Conservation (phyloP, 306 rosid genomes). For the Cicer pinnatifidum region DNA sequence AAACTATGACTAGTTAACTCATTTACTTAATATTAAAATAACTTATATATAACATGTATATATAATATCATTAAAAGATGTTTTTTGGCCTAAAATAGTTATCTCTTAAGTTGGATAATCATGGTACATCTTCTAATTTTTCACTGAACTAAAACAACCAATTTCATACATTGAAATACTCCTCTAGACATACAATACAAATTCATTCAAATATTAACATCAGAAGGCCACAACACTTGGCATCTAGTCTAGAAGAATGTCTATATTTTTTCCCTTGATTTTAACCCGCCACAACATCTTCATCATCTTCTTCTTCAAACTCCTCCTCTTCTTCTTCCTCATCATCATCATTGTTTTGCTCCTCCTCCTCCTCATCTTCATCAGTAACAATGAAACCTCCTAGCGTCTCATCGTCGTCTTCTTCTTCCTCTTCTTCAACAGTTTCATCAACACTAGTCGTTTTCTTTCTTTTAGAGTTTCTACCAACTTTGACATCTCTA, state of each 20-base stretch:
- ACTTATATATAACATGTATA: too few relatives aligned
- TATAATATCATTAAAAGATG: too few relatives aligned
- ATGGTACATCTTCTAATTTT: background rate
- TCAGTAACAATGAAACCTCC: conserved; percentile 76
- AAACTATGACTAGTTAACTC: too few relatives aligned
- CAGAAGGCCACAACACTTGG: background rate
- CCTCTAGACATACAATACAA: background rate
- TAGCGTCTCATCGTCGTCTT: conserved; percentile 54
- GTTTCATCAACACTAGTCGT: conserved; percentile 35
- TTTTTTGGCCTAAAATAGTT: too few relatives aligned
- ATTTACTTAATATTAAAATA: too few relatives aligned
- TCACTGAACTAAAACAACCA: background rate
- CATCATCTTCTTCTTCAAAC: conserved; percentile 48
- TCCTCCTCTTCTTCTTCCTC: conserved; percentile 57
- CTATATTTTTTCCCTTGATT: background rate
- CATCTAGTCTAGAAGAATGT: background rate
- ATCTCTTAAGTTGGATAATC: too few relatives aligned
- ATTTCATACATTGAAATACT: background rate
- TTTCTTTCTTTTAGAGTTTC: conserved; percentile 50
- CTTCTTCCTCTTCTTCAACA: conserved; percentile 45
- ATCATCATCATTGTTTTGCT: conserved; percentile 47
- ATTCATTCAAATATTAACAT: conserved; percentile 8
- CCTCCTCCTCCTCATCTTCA: conserved; percentile 54
- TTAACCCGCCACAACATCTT: conserved; percentile 43
- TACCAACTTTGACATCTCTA: conserved; percentile 40